Base-by-base conservation (phyloP, 139 green algal genomes). In the Eudorina sp. region DNA sequence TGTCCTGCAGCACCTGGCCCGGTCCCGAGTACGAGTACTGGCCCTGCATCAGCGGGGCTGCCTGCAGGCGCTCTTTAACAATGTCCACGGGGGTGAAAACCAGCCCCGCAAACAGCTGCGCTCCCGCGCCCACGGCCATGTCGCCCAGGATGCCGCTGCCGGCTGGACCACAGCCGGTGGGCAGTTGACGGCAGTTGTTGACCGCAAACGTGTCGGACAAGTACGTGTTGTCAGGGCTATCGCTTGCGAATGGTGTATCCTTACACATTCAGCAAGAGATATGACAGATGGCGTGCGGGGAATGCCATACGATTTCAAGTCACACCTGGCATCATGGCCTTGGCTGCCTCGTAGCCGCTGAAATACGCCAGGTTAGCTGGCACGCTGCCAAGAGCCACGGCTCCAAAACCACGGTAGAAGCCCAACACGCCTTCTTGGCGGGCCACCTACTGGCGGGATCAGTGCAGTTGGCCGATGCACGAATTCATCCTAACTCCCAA, bases 31-130 rank as follows among this genome's bases (percentile, higher is more conserved):
- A 85, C 13, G 23, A 86, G 78, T 92, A 88, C 13, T 34, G 23
- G 34, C 90, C 89, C 13, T 66, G 69, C 88, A 94, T 89, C 2
- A 94, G 75, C 18, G 77, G 78, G 43, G 92, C 89, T 62, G 92
- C 91, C 84, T 98, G 96, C 91, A 98, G 86, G 9, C 96, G 91
- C 93, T 99, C 96, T 90, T 99, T 99, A 41, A 98, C 74, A 27
- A 99, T 95, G 90, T 99, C 97, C 8, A 98, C 93, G 34, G 97
- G 97, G 16, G 96, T 98, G 92, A 97, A 98, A 13, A 96, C 94
- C 14, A 97, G 43, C 51, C 98, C 96, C 29, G 91, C 95, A 4
- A 95, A 70, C n/a, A 96, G 88, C 87, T 97, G 96, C 0, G 96
- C 95, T 0, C 94, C 51, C 3, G 82, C 90, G 3, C 94, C 96